Conservation (phyloP, 2,329 filamentous ascomycete species). For the Penicillium sp. region DNA sequence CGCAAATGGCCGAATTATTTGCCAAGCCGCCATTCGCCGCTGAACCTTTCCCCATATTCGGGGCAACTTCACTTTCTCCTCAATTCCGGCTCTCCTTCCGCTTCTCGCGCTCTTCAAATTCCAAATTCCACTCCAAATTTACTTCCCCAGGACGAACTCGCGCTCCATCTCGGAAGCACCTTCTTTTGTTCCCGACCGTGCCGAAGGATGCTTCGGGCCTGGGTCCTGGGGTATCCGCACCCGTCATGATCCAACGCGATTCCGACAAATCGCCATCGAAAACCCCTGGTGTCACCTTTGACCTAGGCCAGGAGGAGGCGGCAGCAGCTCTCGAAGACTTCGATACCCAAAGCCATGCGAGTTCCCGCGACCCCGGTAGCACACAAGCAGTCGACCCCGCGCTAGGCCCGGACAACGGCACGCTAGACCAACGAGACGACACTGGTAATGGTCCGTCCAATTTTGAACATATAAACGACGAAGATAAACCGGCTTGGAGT, state of each 20-base stretch:
- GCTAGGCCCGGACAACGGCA: conserved; percentile 14
- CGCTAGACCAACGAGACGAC: conserved; percentile 19
- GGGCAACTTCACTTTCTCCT: conserved; percentile 17
- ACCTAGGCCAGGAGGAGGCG: conserved; percentile 22
- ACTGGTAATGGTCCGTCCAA: conserved; percentile 17
- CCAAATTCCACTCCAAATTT: neutral
- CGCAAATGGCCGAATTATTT: conserved; percentile 13
- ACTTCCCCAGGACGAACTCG: conserved; percentile 7
- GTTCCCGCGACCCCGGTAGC: conserved; percentile 30
- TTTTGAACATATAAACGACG: conserved; percentile 37
- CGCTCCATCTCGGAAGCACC: neutral
- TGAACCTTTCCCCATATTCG: conserved; percentile 28
- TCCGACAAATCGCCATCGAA: conserved; percentile 27
- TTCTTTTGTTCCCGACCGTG: conserved; percentile 3
- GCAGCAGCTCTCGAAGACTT: conserved; percentile 25
- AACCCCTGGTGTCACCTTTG: conserved; percentile 19
- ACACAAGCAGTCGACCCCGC: conserved; percentile 20
- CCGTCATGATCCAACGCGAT: conserved; percentile 34
- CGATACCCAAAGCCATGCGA: conserved; percentile 30
- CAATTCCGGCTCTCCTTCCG: conserved; percentile 9
- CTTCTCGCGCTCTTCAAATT: neutral
- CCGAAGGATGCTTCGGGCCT: conserved; percentile 30
- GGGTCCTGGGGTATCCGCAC: conserved; percentile 29
- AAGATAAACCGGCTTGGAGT: conserved; percentile 60
- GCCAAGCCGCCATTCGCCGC: conserved; percentile 27